Evolutionary conservation across 805 yeast genomes (phyloP), one percentile per base, ranked within the genome.

Genomic region (Lachancea sp.): DNA sequence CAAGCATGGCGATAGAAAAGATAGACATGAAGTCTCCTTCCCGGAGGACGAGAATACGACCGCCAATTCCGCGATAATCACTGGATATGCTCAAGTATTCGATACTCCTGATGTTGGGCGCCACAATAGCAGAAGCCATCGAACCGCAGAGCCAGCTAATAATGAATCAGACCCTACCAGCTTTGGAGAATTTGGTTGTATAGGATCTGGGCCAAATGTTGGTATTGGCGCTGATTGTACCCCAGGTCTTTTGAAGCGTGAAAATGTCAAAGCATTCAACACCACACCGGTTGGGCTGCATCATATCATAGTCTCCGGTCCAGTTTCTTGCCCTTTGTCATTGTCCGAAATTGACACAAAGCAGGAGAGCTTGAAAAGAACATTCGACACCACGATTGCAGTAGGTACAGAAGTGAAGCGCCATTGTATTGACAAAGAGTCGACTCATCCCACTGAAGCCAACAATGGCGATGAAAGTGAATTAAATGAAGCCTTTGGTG

Each of bases 331-430:
- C 15, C 35, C 15, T 4, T 18, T 19, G 19, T 13, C 11, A 7
- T 9, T 3, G 4, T 15, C 19, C 2, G 15, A 28, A 6, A 13
- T 9, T n/a, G 34, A 28, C 20, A 4, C 23, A 5, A 29, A 21
- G 13, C 33, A 28, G n/a, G 32, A 29, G 12, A 36, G 39, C 19
- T 17, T 36, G 26, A 37, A 37, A 16, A 29, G 35, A 15, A 23
- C 24, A 3, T 37, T 24, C 7, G 35, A 37, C 4, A 8, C 16
- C 8, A 7, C 21, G 12, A 17, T 16, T 16, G 30, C 18, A 8
- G 11, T 12, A 5, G 6, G 7, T 17, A 18, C 31, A 3, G 35
- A 23, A 23, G 3, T 29, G 3, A 31, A 37, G 25, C 35, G 41
- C 8, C 23, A 35, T 11, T 29, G 39, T n/a, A 12, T 37, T 17